Evolutionary conservation across 768 basidiomycete species (phyloP), one percentile per base, ranked within the genome.

Genomic region (Suillus cothurnatus): DNA sequence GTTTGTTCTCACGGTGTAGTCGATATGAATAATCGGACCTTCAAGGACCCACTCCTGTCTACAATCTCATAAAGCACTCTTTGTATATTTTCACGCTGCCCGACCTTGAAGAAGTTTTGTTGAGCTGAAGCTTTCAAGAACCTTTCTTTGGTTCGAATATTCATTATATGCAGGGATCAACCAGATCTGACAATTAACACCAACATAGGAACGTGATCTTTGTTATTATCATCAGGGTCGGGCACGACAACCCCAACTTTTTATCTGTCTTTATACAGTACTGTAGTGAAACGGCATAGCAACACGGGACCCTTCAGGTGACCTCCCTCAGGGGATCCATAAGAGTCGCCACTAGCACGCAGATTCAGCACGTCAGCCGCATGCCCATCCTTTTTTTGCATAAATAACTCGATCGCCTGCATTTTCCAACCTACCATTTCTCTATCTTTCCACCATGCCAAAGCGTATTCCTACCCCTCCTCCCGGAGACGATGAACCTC

Each of bases 391-490:
- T 31, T 63, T 15, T 38, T 55, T 28, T 36, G 14, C 14, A 21
- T 58, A 58, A 36, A 59, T 55, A 56, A 23, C 12, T 38, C 57
- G 26, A 58, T 58, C 23, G 19, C 15, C 4, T 32, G 11, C 52
- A 36, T 57, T 19, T 58, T 38, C 5, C 17, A 19, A 1, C 23
- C 5, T 7, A 62, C 31, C n/a, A 34, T 11, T 15, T 41, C 28
- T 68, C 36, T 15, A 45, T 59, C 53, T 34, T 1, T 55, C 66
- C 64, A 71, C 43, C 69, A 80, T 83, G 83, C 78, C 79, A 1
- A 82, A 82, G 68, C 82, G 83, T 17, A 62, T 72, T 5, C 64
- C 70, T 47, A 82, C 83, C 4, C 83, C 82, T 1, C 80, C 80
- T 11, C 81, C 81, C 12, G 70, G 69, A 8, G 78, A 81, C 39